A percentile compares a stretch with the other conserved stretches of the same genome.
Evolutionary conservation across 345 rosid species (phyloP).

Genomic region (Eucalyptus coolabah): DNA sequence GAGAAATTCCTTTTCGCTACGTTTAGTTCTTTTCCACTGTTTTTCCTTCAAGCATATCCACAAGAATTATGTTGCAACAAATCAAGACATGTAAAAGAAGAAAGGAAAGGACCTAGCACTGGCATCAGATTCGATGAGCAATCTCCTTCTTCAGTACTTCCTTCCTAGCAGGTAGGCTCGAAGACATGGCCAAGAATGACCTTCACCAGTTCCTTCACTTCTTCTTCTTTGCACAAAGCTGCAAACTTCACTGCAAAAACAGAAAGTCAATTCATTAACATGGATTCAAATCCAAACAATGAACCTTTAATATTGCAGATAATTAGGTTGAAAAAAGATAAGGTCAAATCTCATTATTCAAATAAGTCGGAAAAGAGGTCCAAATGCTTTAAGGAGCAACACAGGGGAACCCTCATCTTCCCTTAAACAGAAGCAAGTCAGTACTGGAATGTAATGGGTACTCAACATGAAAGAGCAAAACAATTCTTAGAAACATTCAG

Average conservation of each 20-base stretch:
- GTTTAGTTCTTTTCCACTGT: not conserved
- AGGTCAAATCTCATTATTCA: not conserved
- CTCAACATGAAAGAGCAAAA: not conserved
- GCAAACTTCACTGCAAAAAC: conserved; percentile 49
- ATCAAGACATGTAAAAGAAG: not conserved
- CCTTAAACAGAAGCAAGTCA: not conserved
- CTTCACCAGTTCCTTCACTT: conserved; percentile 28
- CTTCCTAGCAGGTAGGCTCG: conserved; percentile 1
- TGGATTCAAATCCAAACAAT: not conserved
- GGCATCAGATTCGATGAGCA: not conserved
- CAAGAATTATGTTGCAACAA: not conserved
- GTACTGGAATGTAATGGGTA: not conserved
- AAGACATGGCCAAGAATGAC: conserved; percentile 58
- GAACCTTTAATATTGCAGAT: not conserved
- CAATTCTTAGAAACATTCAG: not conserved
- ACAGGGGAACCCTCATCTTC: not conserved
- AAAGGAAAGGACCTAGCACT: not conserved
- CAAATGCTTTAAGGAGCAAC: not conserved
- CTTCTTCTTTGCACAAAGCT: conserved; percentile 46
- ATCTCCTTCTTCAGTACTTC: not conserved
- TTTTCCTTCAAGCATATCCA: not conserved
- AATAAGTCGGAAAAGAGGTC: not conserved
- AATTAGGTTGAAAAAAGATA: not conserved
- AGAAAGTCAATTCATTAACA: not conserved
- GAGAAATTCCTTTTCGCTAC: not conserved